Base-by-base conservation (phyloP, 257 asterid species). In the Ilex asprella region DNA sequence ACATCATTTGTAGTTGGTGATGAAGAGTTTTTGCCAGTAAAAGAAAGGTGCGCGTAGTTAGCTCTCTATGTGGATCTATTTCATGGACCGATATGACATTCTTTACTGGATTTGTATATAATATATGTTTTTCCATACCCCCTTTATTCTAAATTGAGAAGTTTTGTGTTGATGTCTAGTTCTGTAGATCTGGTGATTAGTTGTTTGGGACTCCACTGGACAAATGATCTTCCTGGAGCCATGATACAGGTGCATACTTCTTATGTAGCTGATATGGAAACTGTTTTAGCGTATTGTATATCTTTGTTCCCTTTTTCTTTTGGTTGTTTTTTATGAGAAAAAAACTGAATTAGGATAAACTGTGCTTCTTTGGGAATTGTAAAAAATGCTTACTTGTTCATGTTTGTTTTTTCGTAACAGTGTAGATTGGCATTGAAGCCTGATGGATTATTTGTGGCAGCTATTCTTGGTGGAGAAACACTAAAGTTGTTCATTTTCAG, bases 141-240 rank as follows among this genome's bases (percentile, higher is more conserved):
- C 54, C 15, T 7, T 50, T 53, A 2, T 6, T 14, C 27, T 14
- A 15, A 35, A 35, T 35, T 35, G 11, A 53, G 14, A 53, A 52
- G 16, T 30, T 31, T 63, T 53, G 57, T 57, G 14, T 72, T 72
- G 56, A 69, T 72, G 31, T 60, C 55, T 64, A 89, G 99, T 80
- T 86, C 99, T 57, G 59, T 92, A 67, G 97, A 92, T 74, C 76
- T 89, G 75, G 76, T 92, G 70, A 82, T 89, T 68, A 85, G 97
- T 78, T 71, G 94, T 83, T 84, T 92, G 84, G 99, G 96, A 60
- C 95, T 92, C 70, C 99, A 92, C 67, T 92, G 99, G 99, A 89
- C 97, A 56, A 92, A 92, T 78, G 99, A 92, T 70, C 97, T 92
- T 66, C 97, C 94, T 67, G 99, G 99, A 68, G 94, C 97, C 68